Conservation (phyloP, 345 rosid genomes). For the Citrus unshiu region DNA sequence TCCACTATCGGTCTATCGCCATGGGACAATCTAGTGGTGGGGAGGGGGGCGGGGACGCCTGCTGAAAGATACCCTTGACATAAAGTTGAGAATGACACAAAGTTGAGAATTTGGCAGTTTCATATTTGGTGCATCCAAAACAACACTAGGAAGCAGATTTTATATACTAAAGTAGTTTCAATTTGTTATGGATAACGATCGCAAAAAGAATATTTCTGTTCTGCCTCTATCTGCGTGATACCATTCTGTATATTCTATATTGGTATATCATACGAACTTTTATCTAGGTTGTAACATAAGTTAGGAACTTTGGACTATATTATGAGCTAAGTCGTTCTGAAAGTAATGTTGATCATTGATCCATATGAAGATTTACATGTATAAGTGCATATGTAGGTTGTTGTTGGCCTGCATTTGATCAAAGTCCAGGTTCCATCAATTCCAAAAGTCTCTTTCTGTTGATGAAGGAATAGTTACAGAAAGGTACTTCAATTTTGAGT, state of each 20-base stretch:
- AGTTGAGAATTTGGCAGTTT: neutral
- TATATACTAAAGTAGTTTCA: neutral
- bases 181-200: neutral
- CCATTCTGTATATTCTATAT: neutral
- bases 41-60: too few relatives aligned
- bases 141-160: neutral
- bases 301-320: neutral
- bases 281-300: neutral
- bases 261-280: neutral
- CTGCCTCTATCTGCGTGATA: neutral
- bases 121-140: neutral
- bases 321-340: neutral
- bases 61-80: neutral
- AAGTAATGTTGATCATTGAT: neutral
- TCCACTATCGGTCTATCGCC: neutral
- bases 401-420: neutral
- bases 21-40: neutral
- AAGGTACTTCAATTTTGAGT: conserved; percentile 9
- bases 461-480: neutral
- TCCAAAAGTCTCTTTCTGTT: conserved; percentile 1
- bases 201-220: neutral
- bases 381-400: neutral
- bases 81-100: neutral
- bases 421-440: neutral
- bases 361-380: neutral